phyloP scores from a whole-genome alignment of 1,284 basidiomycete species.

The Entoloma clypeatum region DNA sequence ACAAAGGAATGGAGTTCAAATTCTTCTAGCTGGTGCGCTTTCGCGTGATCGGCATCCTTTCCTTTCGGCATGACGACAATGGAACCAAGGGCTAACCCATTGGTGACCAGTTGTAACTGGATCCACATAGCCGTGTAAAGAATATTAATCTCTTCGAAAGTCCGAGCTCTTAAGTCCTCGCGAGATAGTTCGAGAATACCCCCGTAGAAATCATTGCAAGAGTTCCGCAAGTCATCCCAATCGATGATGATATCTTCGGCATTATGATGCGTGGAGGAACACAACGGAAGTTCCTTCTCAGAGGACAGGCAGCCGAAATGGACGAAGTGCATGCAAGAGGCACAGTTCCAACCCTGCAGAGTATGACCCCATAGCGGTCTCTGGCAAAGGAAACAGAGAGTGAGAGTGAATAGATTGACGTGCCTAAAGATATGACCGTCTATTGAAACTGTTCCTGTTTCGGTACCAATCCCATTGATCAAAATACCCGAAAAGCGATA shows the following conservation, averaged over 20 bases:
- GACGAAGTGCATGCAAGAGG: slow-evolving; percentile 56
- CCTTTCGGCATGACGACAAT: slow-evolving; percentile 46
- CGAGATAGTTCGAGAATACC: slow-evolving; percentile 42
- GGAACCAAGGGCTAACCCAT: slow-evolving; percentile 63
- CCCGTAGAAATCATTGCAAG: slow-evolving; percentile 51
- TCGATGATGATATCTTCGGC: slow-evolving; percentile 51
- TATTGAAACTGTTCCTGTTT: too few relatives aligned
- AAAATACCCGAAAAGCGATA: slow-evolving; percentile 55
- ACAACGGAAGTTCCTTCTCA: slow-evolving; percentile 29
- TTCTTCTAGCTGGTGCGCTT: slow-evolving; percentile 37
- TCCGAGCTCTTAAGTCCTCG: slow-evolving; percentile 40
- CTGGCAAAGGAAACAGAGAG: slow-evolving; percentile 62
- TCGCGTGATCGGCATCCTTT: slow-evolving; percentile 25
- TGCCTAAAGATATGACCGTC: slow-evolving; percentile 54
- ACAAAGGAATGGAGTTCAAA: slow-evolving; percentile 60
- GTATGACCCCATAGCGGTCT: slow-evolving; percentile 70
- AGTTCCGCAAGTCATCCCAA: slow-evolving; percentile 44
- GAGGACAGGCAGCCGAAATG: slow-evolving; percentile 52
- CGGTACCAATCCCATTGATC: slow-evolving; percentile 26
- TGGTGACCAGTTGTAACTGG: slow-evolving; percentile 62
- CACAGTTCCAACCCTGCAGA: slow-evolving; percentile 62
- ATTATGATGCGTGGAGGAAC: slow-evolving; percentile 36
- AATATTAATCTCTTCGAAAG: slow-evolving; percentile 69
- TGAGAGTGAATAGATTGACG: slow-evolving; percentile 69
- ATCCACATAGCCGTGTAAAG: slow-evolving; percentile 56